Percentiles rank a stretch among this genome's conserved stretches.
These are phyloP conservation scores for Venturia pyrina DNA, from an alignment of 2,329 filamentous ascomycete genomes.

Conservation along the genomic window DNA sequence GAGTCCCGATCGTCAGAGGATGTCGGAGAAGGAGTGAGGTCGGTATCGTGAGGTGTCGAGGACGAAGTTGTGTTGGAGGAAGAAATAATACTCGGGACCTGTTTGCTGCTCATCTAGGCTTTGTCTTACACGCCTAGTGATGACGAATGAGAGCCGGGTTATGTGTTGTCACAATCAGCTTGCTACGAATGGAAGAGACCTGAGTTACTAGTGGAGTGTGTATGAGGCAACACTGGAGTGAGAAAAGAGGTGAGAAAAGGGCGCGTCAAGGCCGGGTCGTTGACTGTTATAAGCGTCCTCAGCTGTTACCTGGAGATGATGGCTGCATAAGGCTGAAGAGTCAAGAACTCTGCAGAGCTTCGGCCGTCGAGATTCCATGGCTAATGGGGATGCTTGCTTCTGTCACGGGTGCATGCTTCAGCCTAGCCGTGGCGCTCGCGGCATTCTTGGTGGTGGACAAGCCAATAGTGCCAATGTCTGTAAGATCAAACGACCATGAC, in stretches of 20 bases:
- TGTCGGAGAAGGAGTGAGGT: slow-evolving; percentile 18
- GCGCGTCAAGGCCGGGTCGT: neutral
- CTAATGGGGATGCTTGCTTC: neutral
- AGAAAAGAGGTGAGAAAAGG: neutral
- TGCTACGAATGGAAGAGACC: neutral
- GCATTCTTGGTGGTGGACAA: neutral
- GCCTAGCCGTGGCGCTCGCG: neutral
- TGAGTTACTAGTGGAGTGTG: neutral
- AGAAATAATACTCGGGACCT: neutral
- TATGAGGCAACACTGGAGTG: neutral
- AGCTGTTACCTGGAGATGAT: neutral
- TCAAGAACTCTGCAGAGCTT: neutral
- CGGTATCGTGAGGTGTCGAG: slow-evolving; percentile 4
- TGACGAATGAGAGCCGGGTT: neutral
- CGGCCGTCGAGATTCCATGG: neutral
- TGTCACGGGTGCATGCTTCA: neutral
- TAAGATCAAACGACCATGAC: neutral
- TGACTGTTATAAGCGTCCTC: neutral
- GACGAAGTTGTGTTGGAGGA: neutral
- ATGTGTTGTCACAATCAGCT: neutral
- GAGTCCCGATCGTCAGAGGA: slow-evolving; percentile 18
- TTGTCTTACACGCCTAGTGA: neutral
- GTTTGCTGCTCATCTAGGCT: slow-evolving; percentile 5
- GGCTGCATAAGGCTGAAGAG: neutral
- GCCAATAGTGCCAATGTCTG: neutral